These are phyloP conservation scores for Populus simonii DNA, from an alignment of 345 rosid genomes.

Conservation along the genomic window DNA sequence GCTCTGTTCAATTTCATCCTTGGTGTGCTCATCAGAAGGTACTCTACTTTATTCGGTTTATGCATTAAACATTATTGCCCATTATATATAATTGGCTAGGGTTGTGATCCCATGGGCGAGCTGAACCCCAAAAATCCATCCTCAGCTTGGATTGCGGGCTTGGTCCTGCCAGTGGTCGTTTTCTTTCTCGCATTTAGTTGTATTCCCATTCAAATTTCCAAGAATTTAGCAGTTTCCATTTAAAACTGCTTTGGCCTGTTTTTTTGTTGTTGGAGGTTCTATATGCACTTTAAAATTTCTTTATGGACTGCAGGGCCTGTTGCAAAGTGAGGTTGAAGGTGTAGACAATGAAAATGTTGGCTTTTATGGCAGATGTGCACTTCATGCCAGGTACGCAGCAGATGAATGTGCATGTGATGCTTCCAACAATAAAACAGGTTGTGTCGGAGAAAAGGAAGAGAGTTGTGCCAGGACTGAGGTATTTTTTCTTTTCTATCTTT, in stretches of 20 bases:
- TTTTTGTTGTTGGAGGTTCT: not conserved
- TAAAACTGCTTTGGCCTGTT: not conserved
- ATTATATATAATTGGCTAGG: no score
- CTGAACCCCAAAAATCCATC: no score
- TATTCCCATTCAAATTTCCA: not conserved
- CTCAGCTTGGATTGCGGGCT: no score
- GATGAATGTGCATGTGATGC: conserved; percentile 22
- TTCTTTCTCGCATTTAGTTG: not conserved
- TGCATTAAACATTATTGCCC: no score
- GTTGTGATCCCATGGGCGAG: no score
- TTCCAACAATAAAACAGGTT: conserved; percentile 12
- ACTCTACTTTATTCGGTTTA: no score
- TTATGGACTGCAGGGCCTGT: conserved; percentile 34
- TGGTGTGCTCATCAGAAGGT: conserved; percentile 63
- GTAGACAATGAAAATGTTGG: conserved; percentile 43
- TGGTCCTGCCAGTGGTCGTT: no score
- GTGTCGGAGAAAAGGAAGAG: conserved; percentile 20
- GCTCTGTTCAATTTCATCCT: conserved; percentile 45
- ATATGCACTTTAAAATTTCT: not conserved
- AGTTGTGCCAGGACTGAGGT: conserved; percentile 60
- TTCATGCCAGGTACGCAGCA: conserved; percentile 30
- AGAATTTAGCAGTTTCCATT: not conserved
- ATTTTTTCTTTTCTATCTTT: not conserved
- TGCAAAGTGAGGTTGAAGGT: conserved; percentile 57
- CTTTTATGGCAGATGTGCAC: conserved; percentile 45